phyloP scores from a whole-genome alignment of 495 filamentous ascomycete species.

The Penicillium macrosclerotiorum region DNA sequence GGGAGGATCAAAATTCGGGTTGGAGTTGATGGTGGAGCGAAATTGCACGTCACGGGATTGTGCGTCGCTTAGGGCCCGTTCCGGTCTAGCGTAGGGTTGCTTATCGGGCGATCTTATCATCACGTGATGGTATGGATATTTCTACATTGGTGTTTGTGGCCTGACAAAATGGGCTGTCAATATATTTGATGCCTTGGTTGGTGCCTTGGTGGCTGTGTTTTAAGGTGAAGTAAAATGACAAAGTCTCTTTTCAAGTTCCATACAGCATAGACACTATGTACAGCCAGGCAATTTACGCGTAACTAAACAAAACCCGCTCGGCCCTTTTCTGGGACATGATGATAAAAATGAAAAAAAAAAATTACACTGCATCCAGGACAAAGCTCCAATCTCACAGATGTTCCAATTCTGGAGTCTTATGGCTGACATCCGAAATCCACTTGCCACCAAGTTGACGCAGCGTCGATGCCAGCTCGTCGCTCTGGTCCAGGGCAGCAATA shows the following conservation, averaged over 20 bases:
- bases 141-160: no score
- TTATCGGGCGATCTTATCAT: conserved; percentile 21
- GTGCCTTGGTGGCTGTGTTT: background rate
- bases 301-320: conserved; percentile 1
- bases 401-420: conserved; percentile 1
- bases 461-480: conserved; percentile 67
- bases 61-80: conserved; percentile 48
- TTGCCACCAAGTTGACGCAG: conserved; percentile 73
- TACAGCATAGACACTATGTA: no score
- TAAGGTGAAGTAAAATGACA: background rate
- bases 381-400: background rate
- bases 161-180: background rate
- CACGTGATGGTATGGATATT: conserved; percentile 1
- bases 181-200: no score
- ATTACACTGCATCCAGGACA: background rate
- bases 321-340: conserved; percentile 1
- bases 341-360: background rate
- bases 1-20: conserved; percentile 47
- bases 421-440: conserved; percentile 54
- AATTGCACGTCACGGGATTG: conserved; percentile 46
- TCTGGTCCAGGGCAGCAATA: conserved; percentile 66
- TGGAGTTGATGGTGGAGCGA: conserved; percentile 47
- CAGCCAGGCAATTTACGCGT: background rate
- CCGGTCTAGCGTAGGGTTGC: conserved; percentile 46
- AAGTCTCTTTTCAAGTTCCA: no score